phyloP scores from a whole-genome alignment of 1,284 basidiomycete species.

The Sphaerobolus stellatus region DNA sequence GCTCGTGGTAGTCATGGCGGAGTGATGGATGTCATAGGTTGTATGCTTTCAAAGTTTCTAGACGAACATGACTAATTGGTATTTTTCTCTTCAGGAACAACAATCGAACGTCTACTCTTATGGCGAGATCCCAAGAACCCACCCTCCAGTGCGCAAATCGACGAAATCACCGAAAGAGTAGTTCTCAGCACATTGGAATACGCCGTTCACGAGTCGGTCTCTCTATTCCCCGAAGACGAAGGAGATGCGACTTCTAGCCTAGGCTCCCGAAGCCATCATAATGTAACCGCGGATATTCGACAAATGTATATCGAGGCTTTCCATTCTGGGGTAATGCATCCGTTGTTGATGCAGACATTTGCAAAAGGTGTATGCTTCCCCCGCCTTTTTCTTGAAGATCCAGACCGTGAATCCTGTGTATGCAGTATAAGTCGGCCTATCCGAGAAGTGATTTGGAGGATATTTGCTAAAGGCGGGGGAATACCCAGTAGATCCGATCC shows the following conservation, averaged over 20 bases:
- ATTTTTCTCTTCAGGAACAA: constrained; percentile 11
- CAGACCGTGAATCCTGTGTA: constrained; percentile 65
- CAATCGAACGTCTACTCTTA: constrained; percentile 19
- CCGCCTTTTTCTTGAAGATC: constrained; percentile 70
- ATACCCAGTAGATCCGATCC: constrained; percentile 38
- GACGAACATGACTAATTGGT: background rate
- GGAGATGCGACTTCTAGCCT: background rate
- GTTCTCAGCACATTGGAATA: constrained; percentile 75
- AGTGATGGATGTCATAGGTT: constrained; percentile 68
- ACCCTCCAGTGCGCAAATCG: constrained; percentile 50
- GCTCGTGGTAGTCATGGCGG: constrained; percentile 6
- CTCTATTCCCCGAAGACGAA: background rate
- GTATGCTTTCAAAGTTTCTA: background rate
- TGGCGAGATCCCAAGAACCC: constrained; percentile 13
- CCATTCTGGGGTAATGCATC: constrained; percentile 55
- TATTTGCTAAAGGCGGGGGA: constrained; percentile 66
- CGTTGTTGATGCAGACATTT: constrained; percentile 58
- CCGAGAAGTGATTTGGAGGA: constrained; percentile 64
- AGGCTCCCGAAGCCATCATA: background rate
- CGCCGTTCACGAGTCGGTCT: constrained; percentile 52
- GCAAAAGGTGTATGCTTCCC: constrained; percentile 68
- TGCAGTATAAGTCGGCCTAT: constrained; percentile 61
- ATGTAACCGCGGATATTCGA: constrained; percentile 35
- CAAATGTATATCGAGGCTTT: constrained; percentile 61
- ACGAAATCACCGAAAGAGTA: constrained; percentile 62